Conservation (phyloP, 176 grass and related monocot genomes). For the Oryza meridionalis region DNA sequence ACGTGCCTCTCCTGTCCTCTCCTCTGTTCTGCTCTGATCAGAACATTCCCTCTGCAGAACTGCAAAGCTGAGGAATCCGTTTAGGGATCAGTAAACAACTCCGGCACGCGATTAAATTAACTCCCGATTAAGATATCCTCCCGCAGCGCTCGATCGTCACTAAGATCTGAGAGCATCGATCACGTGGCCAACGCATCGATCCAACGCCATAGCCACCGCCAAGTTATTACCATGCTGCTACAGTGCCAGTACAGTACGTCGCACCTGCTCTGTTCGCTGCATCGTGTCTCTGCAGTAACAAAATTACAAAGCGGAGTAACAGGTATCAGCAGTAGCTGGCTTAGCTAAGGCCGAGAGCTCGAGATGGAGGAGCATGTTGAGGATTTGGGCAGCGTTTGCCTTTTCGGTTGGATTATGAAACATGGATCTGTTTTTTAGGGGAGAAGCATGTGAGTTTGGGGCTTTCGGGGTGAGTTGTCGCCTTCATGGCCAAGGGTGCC, state of each 20-base stretch:
- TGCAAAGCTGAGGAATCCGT: conserved; percentile 41
- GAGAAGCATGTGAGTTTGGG: conserved; percentile 42
- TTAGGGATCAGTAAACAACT: conserved; percentile 58
- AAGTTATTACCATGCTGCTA: not conserved
- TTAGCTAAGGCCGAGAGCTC: not conserved
- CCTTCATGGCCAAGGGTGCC: conserved; percentile 41
- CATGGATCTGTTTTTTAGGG: conserved; percentile 54
- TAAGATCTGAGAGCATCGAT: conserved; percentile 41
- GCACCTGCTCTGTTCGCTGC: conserved; percentile 21
- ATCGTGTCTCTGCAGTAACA: not conserved
- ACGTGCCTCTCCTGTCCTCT: conserved; percentile 8
- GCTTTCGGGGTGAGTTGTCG: conserved; percentile 47
- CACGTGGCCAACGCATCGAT: conserved; percentile 58
- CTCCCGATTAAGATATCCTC: conserved; percentile 22
- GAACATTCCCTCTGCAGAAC: conserved; percentile 65
- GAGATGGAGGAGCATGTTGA: not conserved
- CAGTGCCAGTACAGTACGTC: not conserved
- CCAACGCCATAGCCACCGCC: conserved; percentile 15
- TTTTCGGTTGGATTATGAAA: conserved; percentile 31
- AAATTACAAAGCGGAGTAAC: conserved; percentile 5
- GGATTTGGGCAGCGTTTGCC: conserved; percentile 1
- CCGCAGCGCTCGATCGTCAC: not conserved
- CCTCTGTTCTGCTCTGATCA: conserved; percentile 19
- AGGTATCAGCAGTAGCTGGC: not conserved
- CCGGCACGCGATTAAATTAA: not conserved